Percentiles rank a stretch among this genome's conserved stretches.
Evolutionary conservation across 345 rosid species (phyloP).

Genomic region (Acer saccharum): DNA sequence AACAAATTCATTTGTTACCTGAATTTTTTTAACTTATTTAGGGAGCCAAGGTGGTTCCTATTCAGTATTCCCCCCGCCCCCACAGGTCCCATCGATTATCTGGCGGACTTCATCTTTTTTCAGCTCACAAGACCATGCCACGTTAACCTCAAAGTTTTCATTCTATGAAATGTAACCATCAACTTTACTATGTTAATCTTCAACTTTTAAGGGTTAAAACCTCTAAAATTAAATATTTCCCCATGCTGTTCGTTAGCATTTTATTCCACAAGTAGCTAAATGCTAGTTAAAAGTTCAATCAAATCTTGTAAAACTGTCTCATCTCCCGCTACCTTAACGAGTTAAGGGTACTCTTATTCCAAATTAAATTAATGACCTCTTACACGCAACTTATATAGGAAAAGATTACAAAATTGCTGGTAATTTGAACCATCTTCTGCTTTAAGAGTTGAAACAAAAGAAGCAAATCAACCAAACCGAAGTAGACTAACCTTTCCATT

Average conservation of each 20-base stretch:
- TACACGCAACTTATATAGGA: background rate
- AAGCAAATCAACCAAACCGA: conserved; percentile 16
- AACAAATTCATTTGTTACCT: background rate
- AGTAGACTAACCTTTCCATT: conserved; percentile 69
- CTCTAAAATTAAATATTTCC: background rate
- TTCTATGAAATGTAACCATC: background rate
- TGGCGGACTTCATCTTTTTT: background rate
- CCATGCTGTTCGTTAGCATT: background rate
- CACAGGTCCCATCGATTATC: background rate
- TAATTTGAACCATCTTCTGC: conserved; percentile 1
- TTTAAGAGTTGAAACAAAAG: background rate
- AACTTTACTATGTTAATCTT: background rate
- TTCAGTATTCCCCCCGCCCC: background rate
- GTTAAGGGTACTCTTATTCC: background rate
- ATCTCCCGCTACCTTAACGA: background rate
- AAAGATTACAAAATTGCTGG: background rate
- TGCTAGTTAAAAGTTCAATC: background rate
- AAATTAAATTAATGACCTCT: background rate
- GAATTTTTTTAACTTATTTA: background rate
- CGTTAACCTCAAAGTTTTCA: background rate
- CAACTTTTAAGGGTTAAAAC: background rate
- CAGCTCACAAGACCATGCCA: background rate
- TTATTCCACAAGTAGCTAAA: background rate
- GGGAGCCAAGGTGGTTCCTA: background rate
- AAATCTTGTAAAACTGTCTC: background rate